These are phyloP conservation scores for Evernia prunastri DNA, from an alignment of 495 filamentous ascomycete species.

Conservation along the genomic window DNA sequence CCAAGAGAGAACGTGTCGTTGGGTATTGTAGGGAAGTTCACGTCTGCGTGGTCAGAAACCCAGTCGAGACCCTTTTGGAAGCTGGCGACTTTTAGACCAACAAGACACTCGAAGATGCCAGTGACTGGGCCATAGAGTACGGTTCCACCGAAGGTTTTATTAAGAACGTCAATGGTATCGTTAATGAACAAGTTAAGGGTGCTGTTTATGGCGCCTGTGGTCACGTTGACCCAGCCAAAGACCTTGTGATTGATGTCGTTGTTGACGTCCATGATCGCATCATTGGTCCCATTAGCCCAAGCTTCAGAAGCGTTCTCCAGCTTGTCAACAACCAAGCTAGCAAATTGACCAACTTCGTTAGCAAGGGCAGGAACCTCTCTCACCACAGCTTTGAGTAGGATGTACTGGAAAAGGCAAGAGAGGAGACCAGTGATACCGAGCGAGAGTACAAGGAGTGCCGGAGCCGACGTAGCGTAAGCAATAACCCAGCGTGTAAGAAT, in stretches of 20 bases:
- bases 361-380: conserved; percentile 71
- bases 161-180: conserved; percentile 62
- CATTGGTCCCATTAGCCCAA: conserved; percentile 76
- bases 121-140: conserved; percentile 64
- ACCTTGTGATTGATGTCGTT: conserved; percentile 73
- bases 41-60: conserved; percentile 77
- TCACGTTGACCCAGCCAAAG: conserved; percentile 82
- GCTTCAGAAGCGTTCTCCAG: conserved; percentile 65
- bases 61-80: conserved; percentile 83
- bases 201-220: conserved; percentile 71
- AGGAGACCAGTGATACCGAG: conserved; percentile 81
- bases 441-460: conserved; percentile 80
- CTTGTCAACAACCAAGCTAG: conserved; percentile 65
- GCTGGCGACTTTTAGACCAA: conserved; percentile 66
- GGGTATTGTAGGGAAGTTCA: conserved; percentile 70
- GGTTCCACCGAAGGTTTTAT: conserved; percentile 73
- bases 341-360: conserved; percentile 71
- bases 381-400: conserved; percentile 66
- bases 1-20: conserved; percentile 81
- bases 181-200: conserved; percentile 79
- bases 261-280: conserved; percentile 60
- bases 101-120: conserved; percentile 67
- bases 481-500: conserved; percentile 75
- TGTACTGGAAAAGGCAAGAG: conserved; percentile 76
- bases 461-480: conserved; percentile 76